Percentiles rank a stretch among this genome's conserved stretches.
These are phyloP conservation scores for Aureobasidium melanogenum DNA, from an alignment of 2,329 filamentous ascomycete genomes.

Conservation along the genomic window DNA sequence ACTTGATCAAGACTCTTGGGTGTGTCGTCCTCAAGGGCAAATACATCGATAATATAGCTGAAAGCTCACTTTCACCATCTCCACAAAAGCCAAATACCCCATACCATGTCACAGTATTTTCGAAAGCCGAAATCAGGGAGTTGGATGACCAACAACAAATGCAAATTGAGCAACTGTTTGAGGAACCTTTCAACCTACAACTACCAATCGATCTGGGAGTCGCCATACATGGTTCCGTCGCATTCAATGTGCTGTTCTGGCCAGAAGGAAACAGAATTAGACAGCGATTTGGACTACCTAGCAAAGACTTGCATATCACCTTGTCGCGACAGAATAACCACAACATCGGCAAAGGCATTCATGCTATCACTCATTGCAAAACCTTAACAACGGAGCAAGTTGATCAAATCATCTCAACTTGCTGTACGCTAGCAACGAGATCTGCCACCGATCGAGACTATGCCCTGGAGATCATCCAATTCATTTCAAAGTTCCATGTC, in stretches of 20 bases:
- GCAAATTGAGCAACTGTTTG: background rate
- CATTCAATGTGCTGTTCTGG: constrained; percentile 11
- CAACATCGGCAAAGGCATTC: constrained; percentile 10
- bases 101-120: constrained; percentile 4
- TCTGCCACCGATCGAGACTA: background rate
- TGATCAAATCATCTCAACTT: background rate
- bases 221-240: background rate
- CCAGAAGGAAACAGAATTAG: constrained; percentile 9
- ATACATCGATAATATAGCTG: background rate
- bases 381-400: background rate
- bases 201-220: background rate
- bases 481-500: background rate
- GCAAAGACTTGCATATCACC: constrained; percentile 11
- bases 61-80: background rate
- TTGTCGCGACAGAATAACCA: constrained; percentile 5
- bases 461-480: background rate
- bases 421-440: background rate
- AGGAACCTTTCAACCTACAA: background rate
- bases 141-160: background rate
- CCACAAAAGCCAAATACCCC: background rate
- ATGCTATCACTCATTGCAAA: background rate
- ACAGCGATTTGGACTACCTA: background rate
- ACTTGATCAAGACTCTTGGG: background rate
- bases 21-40: background rate
- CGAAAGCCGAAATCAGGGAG: background rate